A percentile compares a stretch with the other conserved stretches of the same genome.
These are phyloP conservation scores for Warburgia ugandensis DNA, from an alignment of 164 flowering plant genomes.

Conservation along the genomic window DNA sequence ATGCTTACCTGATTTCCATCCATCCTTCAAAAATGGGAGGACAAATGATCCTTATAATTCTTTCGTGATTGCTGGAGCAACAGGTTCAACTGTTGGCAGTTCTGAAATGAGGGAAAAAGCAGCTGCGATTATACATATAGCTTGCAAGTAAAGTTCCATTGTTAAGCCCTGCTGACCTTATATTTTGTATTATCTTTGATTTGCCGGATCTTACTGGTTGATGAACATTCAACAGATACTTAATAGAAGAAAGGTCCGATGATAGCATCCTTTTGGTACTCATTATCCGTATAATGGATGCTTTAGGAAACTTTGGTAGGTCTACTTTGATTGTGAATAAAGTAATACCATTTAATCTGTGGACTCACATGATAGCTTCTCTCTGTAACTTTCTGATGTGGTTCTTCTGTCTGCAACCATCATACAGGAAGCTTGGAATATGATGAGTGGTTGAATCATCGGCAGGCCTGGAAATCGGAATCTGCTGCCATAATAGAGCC, in stretches of 20 bases:
- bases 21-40: constrained; percentile 40
- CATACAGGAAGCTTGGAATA: constrained; percentile 82
- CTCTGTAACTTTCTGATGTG: constrained; percentile 5
- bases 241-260: constrained; percentile 85
- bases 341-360: neutral
- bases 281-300: constrained; percentile 81
- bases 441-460: constrained; percentile 92
- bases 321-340: neutral
- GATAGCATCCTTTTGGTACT: constrained; percentile 93
- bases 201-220: constrained; percentile 15
- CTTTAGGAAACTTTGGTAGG: constrained; percentile 87
- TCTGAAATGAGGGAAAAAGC: constrained; percentile 71
- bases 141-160: constrained; percentile 67
- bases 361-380: constrained; percentile 2
- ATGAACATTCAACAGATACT: constrained; percentile 45
- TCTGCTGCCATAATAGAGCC: constrained; percentile 91
- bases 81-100: constrained; percentile 83
- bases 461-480: constrained; percentile 95
- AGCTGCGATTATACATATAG: constrained; percentile 63
- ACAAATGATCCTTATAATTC: constrained; percentile 28
- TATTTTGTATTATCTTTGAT: neutral
- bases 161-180: neutral
- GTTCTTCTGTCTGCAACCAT: constrained; percentile 8
- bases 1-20: constrained; percentile 92
- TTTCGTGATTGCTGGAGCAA: constrained; percentile 81